Evolutionary conservation across 306 rosid genomes (phyloP).

Genomic region (Dalbergia cochinchinensis): DNA sequence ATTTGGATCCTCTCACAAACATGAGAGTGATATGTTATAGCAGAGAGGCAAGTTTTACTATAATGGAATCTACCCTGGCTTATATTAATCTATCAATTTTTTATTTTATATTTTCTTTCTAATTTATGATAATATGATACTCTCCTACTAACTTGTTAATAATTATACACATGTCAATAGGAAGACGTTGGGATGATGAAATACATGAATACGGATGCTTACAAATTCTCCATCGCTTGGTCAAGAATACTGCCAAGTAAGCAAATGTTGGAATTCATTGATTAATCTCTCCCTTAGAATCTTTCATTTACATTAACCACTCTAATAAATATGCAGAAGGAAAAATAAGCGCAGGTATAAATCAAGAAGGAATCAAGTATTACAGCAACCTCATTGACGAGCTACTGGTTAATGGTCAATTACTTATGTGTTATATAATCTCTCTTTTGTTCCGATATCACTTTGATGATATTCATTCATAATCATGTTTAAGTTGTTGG

Average conservation of each 20-base stretch:
- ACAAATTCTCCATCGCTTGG: slow-evolving; percentile 87
- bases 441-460: neutral
- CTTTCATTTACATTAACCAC: neutral
- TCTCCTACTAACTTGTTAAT: no score
- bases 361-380: slow-evolving; percentile 62
- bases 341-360: slow-evolving; percentile 63
- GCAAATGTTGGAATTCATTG: slow-evolving; percentile 17
- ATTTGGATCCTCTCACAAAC: no score
- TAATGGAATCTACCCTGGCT: no score
- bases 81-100: no score
- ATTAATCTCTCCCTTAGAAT: neutral
- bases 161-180: slow-evolving; percentile 45
- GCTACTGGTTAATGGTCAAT: slow-evolving; percentile 59
- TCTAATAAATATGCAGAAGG: slow-evolving; percentile 55
- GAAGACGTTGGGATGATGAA: slow-evolving; percentile 82
- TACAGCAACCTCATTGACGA: slow-evolving; percentile 72
- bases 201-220: slow-evolving; percentile 67
- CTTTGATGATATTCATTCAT: slow-evolving; percentile 21
- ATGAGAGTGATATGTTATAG: no score
- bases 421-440: neutral
- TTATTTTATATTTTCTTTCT: no score
- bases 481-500: slow-evolving; percentile 21
- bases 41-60: no score
- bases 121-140: no score
- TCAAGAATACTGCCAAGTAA: slow-evolving; percentile 77